A percentile compares a stretch with the other conserved stretches of the same genome.
These are phyloP conservation scores for Clarireedia paspali DNA, from an alignment of 2,329 filamentous ascomycete genomes.

Conservation along the genomic window DNA sequence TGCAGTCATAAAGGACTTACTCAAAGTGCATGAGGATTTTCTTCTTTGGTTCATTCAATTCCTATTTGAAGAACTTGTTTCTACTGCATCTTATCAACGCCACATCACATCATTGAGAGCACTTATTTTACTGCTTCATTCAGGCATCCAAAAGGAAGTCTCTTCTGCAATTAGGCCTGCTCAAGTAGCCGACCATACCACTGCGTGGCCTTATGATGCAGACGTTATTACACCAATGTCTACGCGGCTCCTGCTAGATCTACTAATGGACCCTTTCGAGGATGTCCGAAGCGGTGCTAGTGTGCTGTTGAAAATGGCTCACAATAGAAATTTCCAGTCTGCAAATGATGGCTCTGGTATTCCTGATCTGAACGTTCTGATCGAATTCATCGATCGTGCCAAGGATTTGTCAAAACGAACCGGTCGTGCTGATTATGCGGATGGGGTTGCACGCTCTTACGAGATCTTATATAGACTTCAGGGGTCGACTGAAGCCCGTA, in stretches of 20 bases:
- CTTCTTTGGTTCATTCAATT: conserved; percentile 69
- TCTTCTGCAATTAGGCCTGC: background rate
- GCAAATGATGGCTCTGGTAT: background rate
- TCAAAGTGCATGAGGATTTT: conserved; percentile 52
- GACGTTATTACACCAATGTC: conserved; percentile 40
- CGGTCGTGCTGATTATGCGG: conserved; percentile 83
- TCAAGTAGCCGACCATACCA: conserved; percentile 14
- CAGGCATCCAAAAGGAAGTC: conserved; percentile 17
- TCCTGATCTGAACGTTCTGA: conserved; percentile 29
- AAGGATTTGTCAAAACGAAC: conserved; percentile 57
- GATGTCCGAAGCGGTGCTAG: conserved; percentile 65
- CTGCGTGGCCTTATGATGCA: conserved; percentile 22
- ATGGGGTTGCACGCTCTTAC: conserved; percentile 75
- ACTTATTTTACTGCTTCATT: conserved; percentile 52
- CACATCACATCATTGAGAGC: conserved; percentile 76
- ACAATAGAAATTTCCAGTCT: conserved; percentile 27
- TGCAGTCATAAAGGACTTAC: conserved; percentile 4
- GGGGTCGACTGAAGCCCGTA: conserved; percentile 33
- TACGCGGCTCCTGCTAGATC: conserved; percentile 62
- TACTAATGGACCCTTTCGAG: conserved; percentile 85
- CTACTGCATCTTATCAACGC: conserved; percentile 82
- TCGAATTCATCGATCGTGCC: conserved; percentile 42
- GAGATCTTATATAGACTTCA: conserved; percentile 60
- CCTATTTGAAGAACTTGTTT: conserved; percentile 63
- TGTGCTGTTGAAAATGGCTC: conserved; percentile 43